phyloP scores from a whole-genome alignment of 495 filamentous ascomycete genomes.

The Penicillium maclennaniae region DNA sequence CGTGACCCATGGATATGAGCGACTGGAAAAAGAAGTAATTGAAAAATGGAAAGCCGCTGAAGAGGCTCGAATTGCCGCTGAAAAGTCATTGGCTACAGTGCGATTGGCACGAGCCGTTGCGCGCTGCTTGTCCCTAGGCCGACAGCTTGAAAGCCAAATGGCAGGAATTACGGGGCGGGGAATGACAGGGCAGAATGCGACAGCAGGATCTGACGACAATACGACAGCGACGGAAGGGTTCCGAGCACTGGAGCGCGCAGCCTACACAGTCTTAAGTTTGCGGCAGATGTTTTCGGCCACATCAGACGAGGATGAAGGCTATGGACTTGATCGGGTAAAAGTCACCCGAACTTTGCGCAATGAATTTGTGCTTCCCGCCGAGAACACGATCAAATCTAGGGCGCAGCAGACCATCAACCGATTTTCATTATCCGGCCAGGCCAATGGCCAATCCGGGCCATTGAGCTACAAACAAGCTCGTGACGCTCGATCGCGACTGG shows the following conservation, averaged over 20 bases:
- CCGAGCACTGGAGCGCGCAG: conserved; percentile 70
- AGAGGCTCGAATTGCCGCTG: conserved; percentile 66
- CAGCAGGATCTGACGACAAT: conserved; percentile 19
- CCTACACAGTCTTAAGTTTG: conserved; percentile 69
- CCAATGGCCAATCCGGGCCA: conserved; percentile 27
- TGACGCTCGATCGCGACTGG: conserved; percentile 67
- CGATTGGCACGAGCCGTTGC: conserved; percentile 70
- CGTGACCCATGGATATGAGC: conserved; percentile 77
- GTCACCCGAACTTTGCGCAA: conserved; percentile 63
- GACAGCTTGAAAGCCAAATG: conserved; percentile 83
- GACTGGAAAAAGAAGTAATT: conserved; percentile 78
- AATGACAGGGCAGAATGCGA: conserved; percentile 6
- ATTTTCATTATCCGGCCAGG: conserved; percentile 64
- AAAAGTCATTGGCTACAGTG: conserved; percentile 74
- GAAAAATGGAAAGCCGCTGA: conserved; percentile 78
- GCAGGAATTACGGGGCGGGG: conserved; percentile 53
- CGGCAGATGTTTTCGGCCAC: conserved; percentile 65
- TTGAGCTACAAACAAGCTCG: conserved; percentile 76
- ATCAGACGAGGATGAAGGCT: conserved; percentile 65
- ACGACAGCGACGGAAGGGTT: conserved; percentile 61
- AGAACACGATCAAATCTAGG: conserved; percentile 60
- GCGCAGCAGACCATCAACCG: conserved; percentile 79
- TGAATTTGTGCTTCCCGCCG: conserved; percentile 64
- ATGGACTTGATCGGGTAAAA: conserved; percentile 67
- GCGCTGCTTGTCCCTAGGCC: conserved; percentile 70